Evolutionary conservation across 129 eudicot species (phyloP), one percentile per base, ranked within the genome.

Genomic region (Artemisia argyi): DNA sequence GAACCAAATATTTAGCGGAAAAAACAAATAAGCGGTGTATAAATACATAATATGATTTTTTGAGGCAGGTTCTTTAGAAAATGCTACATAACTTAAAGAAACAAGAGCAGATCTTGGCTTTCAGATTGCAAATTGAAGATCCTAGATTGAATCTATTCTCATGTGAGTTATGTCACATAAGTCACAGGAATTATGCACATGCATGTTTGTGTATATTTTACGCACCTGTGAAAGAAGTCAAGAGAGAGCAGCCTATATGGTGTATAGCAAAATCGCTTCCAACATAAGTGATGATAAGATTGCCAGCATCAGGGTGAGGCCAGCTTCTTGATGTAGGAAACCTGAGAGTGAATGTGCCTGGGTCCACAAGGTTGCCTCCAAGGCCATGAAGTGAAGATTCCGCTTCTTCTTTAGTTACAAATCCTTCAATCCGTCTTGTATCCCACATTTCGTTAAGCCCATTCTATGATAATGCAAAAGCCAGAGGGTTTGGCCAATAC

Each of bases 261-360:
- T 80, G 97, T 64, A 95, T 78, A 57, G 73, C 75, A 76, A 77
- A 88, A 85, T 90, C 96, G 30, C 88, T 80, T 19, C 89, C 91
- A 20, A 90, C 89, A 71, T 95, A 95, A 65, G 94, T 90, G 26
- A 84, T 91, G 7, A 95, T 82, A 56, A 95, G 86, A 66, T 80
- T 88, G 53, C 99, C 99, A 62, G 99, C 97, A 73, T 95, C 99
- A 18, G 99, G 97, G 75, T 95, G 99, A 70, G 99, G 99, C 99
- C 99, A 95, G 85, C 96, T 88, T 70, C 97, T 90, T 17, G 99
- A 80, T 6, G 96, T 84, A 42, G 99, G 99, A 68, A 95, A 95
- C 44, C 97, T 84, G 46, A 95, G 80, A 11, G 90, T 81, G 72
- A 90, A 95, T 52, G 99, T 95, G 13, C 99, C 99, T 10, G 97